Percentiles rank a stretch among this genome's conserved stretches.
These are phyloP conservation scores for Pseudonectria foliicola DNA, from an alignment of 2,329 filamentous ascomycete species.

Conservation along the genomic window DNA sequence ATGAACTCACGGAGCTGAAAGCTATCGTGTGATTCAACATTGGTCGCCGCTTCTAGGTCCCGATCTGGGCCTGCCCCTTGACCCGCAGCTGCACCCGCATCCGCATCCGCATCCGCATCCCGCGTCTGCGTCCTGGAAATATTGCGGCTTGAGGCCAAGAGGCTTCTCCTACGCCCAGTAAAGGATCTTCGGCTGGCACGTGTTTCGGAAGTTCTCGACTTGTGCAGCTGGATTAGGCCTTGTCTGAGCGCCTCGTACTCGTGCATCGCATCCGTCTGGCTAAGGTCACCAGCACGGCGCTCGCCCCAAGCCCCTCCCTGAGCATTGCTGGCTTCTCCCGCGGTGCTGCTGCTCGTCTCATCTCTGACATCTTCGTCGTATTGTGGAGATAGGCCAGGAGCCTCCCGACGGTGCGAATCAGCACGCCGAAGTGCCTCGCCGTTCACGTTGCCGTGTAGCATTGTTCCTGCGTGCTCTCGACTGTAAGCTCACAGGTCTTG, in stretches of 20 bases:
- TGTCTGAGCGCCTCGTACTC: slow-evolving; percentile 29
- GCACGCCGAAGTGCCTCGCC: slow-evolving; percentile 26
- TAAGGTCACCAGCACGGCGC: slow-evolving; percentile 27
- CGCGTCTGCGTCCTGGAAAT: slow-evolving; percentile 25
- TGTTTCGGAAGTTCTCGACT: slow-evolving; percentile 28
- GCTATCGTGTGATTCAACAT: slow-evolving; percentile 39
- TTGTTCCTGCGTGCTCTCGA: slow-evolving; percentile 4
- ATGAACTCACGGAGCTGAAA: slow-evolving; percentile 67
- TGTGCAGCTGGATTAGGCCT: slow-evolving; percentile 28
- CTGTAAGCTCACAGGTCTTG: too few species aligned
- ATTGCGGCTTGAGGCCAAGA: slow-evolving; percentile 8
- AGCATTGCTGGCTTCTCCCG: slow-evolving; percentile 11
- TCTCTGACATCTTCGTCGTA: slow-evolving; percentile 7
- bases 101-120: slow-evolving; percentile 28
- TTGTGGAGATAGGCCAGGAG: slow-evolving; percentile 9
- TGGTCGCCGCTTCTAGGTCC: neutral
- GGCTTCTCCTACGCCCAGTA: slow-evolving; percentile 4
- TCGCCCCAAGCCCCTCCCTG: slow-evolving; percentile 31
- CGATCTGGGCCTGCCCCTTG: too few species aligned
- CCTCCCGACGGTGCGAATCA: slow-evolving; percentile 23
- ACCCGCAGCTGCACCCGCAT: neutral
- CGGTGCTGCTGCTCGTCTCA: slow-evolving; percentile 13
- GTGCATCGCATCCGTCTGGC: slow-evolving; percentile 26
- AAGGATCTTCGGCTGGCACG: slow-evolving; percentile 17
- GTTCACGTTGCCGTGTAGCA: slow-evolving; percentile 27